phyloP scores from a whole-genome alignment of 2,329 filamentous ascomycete genomes.

The Epichloe uncinata region DNA sequence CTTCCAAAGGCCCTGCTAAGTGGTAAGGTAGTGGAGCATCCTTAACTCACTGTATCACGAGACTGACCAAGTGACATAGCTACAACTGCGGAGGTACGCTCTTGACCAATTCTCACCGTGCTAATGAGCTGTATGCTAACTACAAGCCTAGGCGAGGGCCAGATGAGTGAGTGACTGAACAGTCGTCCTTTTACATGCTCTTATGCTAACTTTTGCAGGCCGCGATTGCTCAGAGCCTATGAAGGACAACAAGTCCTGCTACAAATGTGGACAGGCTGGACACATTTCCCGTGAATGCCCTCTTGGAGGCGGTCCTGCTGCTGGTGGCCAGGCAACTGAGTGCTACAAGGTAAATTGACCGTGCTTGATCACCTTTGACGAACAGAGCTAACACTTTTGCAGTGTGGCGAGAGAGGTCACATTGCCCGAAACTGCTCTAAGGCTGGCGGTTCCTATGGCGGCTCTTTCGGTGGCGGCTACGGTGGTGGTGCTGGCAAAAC shows the following conservation, averaged over 20 bases:
- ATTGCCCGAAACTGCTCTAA: conserved; percentile 85
- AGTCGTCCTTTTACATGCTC: not conserved
- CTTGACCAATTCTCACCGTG: not conserved
- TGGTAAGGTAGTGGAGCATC: conserved; percentile 42
- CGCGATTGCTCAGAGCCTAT: conserved; percentile 82
- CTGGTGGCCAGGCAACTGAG: conserved; percentile 44
- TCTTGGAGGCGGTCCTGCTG: conserved; percentile 36
- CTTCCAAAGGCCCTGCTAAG: conserved; percentile 69
- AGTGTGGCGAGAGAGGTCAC: conserved; percentile 91
- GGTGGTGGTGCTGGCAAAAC: conserved; percentile 55
- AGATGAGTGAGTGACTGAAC: conserved; percentile 52
- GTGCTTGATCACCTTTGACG: no score
- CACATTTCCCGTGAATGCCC: conserved; percentile 87
- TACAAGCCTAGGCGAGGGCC: conserved; percentile 42
- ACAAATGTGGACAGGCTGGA: conserved; percentile 67
- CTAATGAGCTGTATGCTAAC: conserved; percentile 11
- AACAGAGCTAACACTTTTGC: not conserved
- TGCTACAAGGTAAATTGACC: conserved; percentile 63
- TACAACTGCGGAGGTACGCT: conserved; percentile 69
- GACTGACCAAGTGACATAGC: conserved; percentile 30
- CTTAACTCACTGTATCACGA: not conserved
- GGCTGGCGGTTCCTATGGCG: conserved; percentile 35
- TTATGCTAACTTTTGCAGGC: conserved; percentile 33
- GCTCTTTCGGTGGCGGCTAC: conserved; percentile 25
- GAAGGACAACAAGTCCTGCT: conserved; percentile 73